These are phyloP conservation scores for Ophiognomonia clavigignenti-juglandacearum DNA, from an alignment of 2,329 filamentous ascomycete genomes.

Conservation along the genomic window DNA sequence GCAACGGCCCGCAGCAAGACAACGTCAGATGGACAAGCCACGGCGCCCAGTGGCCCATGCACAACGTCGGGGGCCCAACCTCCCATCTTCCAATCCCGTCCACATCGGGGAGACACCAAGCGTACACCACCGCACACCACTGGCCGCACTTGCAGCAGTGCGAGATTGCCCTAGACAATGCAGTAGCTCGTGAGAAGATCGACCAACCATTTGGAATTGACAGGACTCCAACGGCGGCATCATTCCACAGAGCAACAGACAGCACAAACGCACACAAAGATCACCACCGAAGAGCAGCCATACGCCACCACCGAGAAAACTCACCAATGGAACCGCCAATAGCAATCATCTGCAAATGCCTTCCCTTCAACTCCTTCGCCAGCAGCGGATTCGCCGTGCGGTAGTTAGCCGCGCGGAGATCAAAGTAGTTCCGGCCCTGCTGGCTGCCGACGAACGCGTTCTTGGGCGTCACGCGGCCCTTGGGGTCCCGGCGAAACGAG, in stretches of 20 bases:
- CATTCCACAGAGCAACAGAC: no score
- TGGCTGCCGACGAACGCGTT: conserved; percentile 17
- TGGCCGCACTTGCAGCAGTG: neutral
- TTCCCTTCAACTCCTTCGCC: conserved; percentile 70
- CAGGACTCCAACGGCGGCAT: no score
- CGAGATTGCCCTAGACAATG: neutral
- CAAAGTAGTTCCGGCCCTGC: conserved; percentile 46
- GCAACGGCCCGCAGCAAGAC: neutral
- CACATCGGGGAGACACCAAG: neutral
- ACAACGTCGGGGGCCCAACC: neutral
- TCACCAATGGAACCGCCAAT: conserved; percentile 85
- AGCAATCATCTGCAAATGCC: conserved; percentile 96
- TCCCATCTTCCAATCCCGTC: neutral
- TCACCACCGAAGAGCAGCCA: neutral
- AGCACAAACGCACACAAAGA: neutral
- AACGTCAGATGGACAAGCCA: neutral
- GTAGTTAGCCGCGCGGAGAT: conserved; percentile 55
- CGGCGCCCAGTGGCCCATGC: neutral
- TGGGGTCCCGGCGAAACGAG: conserved; percentile 59
- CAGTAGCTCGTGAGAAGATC: neutral
- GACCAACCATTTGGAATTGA: no score
- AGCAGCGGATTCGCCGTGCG: conserved; percentile 74
- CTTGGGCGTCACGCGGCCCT: conserved; percentile 41
- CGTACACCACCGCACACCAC: neutral
- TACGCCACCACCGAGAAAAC: neutral